Percentiles rank a stretch among this genome's conserved stretches.
Evolutionary conservation across 805 yeast genomes (phyloP).

Genomic region (Cyberlindnera saturnus): DNA sequence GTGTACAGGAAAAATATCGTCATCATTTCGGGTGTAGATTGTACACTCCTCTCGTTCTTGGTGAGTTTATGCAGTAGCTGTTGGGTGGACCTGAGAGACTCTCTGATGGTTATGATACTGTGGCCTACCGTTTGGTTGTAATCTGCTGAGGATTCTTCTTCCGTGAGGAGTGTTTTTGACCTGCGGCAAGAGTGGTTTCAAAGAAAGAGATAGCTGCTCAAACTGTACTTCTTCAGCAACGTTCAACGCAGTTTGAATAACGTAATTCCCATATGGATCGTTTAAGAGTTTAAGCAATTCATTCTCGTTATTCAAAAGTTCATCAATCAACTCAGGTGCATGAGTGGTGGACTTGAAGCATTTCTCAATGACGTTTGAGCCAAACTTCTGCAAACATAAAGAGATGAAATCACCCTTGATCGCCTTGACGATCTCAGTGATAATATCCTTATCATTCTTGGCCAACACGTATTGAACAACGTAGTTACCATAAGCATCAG

Average conservation of each 20-base stretch:
- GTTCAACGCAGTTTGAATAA: slow-evolving; percentile 87
- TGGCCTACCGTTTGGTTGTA: slow-evolving; percentile 22
- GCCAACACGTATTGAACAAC: slow-evolving; percentile 88
- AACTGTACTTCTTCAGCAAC: slow-evolving; percentile 41
- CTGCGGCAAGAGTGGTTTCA: slow-evolving; percentile 71
- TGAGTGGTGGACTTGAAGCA: slow-evolving; percentile 50
- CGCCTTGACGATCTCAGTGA: slow-evolving; percentile 27
- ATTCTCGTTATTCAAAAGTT: slow-evolving; percentile 33
- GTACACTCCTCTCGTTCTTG: too few relatives aligned
- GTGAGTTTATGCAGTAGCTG: too few relatives aligned
- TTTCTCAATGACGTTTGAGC: slow-evolving; percentile 92
- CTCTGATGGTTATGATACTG: not conserved
- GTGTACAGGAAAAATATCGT: not conserved
- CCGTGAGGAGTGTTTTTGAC: slow-evolving; percentile 93
- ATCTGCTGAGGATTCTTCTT: slow-evolving; percentile 78
- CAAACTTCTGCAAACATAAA: slow-evolving; percentile 81
- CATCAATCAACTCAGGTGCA: slow-evolving; percentile 43
- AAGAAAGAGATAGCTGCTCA: slow-evolving; percentile 45
- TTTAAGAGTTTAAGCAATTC: slow-evolving; percentile 52
- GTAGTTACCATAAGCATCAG: slow-evolving; percentile 95
- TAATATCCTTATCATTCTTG: slow-evolving; percentile 29
- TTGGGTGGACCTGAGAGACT: too few relatives aligned
- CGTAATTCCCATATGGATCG: slow-evolving; percentile 93
- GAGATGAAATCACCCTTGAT: slow-evolving; percentile 29
- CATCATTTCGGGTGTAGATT: too few relatives aligned